Percentiles rank a stretch among this genome's conserved stretches.
Evolutionary conservation across 805 yeast species (phyloP).

Genomic region (Candida vartiovaarae): DNA sequence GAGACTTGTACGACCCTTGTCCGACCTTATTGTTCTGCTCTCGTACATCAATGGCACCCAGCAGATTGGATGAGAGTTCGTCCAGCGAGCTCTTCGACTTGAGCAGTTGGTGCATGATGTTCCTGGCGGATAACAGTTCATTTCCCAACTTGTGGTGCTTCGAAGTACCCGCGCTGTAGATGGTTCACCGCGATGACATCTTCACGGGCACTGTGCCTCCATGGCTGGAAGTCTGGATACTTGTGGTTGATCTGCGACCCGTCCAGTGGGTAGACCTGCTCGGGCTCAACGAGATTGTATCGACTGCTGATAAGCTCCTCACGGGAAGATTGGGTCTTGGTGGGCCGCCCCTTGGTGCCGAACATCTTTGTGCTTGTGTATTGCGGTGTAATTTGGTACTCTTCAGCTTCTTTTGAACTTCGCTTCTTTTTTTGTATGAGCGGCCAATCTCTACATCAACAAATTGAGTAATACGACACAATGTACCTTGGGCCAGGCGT

Average conservation of each 20-base stretch:
- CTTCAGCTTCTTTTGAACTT: neutral
- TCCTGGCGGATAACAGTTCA: conserved; percentile 67
- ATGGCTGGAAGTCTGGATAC: conserved; percentile 69
- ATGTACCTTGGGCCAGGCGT: too few species aligned
- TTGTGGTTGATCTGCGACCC: conserved; percentile 14
- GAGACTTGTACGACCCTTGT: conserved; percentile 60
- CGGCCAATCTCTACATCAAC: too few species aligned
- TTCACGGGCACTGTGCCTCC: conserved; percentile 55
- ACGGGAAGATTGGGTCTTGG: conserved; percentile 10
- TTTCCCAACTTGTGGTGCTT: conserved; percentile 53
- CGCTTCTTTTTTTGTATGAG: too few species aligned
- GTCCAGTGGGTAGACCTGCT: conserved; percentile 28
- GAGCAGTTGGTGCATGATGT: conserved; percentile 33
- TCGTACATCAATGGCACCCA: conserved; percentile 41
- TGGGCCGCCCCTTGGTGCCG: conserved; percentile 2
- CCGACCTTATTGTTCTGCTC: conserved; percentile 37
- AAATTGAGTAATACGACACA: too few species aligned
- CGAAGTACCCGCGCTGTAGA: conserved; percentile 66
- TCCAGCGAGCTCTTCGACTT: conserved; percentile 31
- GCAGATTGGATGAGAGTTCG: conserved; percentile 41
- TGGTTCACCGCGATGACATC: conserved; percentile 45
- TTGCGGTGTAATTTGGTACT: neutral
- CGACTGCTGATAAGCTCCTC: conserved; percentile 25
- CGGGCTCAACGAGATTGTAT: conserved; percentile 27
- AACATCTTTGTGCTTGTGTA: conserved; percentile 2